These are phyloP conservation scores for Plasmodium malariae DNA, from an alignment of 169 alveolate genomes.

Conservation along the genomic window DNA sequence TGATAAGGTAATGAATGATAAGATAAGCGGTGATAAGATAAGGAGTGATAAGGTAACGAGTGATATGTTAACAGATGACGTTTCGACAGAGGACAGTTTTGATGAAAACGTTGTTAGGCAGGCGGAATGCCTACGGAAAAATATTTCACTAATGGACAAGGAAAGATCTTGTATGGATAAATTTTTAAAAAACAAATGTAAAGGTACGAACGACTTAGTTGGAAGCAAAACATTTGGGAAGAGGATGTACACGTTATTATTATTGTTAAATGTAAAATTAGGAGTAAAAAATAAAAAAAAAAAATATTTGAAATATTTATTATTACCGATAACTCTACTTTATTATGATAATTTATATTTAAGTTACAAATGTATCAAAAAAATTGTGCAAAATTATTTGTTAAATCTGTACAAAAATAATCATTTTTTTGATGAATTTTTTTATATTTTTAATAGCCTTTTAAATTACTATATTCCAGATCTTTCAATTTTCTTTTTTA, in stretches of 20 bases:
- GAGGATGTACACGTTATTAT: background rate
- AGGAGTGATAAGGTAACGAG: too few relatives aligned
- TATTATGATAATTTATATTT: slow-evolving; percentile 44
- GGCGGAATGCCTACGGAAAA: too few relatives aligned
- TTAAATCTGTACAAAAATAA: slow-evolving; percentile 26
- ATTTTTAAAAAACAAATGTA: background rate
- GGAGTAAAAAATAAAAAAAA: slow-evolving; percentile 18
- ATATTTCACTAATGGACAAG: too few relatives aligned
- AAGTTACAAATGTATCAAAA: slow-evolving; percentile 39
- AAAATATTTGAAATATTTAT: slow-evolving; percentile 21
- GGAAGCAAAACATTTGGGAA: slow-evolving; percentile 32
- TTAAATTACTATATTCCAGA: slow-evolving; percentile 55
- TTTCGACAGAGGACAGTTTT: too few relatives aligned
- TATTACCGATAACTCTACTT: slow-evolving; percentile 31
- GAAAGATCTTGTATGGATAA: background rate
- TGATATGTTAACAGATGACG: too few relatives aligned
- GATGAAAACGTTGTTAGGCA: too few relatives aligned
- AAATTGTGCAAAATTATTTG: slow-evolving; percentile 41
- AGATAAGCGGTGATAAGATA: too few relatives aligned
- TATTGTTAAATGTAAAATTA: slow-evolving; percentile 29
- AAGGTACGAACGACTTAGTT: slow-evolving; percentile 17
- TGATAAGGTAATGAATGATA: too few relatives aligned
- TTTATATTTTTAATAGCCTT: slow-evolving; percentile 39
- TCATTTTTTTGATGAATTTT: slow-evolving; percentile 8
- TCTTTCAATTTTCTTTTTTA: slow-evolving; percentile 34